Conservation (phyloP, 2,329 filamentous ascomycete species). For the Lasiodiplodia sp. region DNA sequence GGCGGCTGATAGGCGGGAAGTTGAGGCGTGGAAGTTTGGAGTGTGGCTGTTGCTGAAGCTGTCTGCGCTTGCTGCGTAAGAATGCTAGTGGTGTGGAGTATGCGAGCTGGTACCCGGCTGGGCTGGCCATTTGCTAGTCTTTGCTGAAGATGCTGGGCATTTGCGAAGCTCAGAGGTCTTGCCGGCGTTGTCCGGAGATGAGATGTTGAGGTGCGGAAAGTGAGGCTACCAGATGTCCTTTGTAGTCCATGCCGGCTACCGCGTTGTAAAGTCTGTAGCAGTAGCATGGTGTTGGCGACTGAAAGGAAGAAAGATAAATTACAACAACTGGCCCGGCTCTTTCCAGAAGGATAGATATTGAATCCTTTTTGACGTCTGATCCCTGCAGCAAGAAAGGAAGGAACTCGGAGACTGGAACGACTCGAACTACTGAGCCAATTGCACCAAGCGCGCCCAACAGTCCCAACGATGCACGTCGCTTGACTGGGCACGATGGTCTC, state of each 20-base stretch:
- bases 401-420: too few species aligned
- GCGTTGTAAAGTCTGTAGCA: background rate
- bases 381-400: background rate
- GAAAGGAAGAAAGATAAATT: too few species aligned
- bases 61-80: slow-evolving; percentile 2
- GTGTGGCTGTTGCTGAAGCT: background rate
- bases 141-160: background rate
- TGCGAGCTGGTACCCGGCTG: background rate
- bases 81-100: slow-evolving; percentile 15
- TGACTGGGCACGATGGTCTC: background rate
- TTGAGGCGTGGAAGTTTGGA: background rate
- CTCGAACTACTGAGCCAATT: background rate
- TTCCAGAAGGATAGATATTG: background rate
- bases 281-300: background rate
- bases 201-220: background rate
- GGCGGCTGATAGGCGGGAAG: slow-evolving; percentile 68
- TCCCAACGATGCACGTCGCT: background rate
- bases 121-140: background rate
- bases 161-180: slow-evolving; percentile 1
- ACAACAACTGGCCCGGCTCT: background rate
- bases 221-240: background rate
- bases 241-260: background rate
- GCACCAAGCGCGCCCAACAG: background rate
- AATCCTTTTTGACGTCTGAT: background rate
- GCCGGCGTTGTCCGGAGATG: background rate